phyloP scores from a whole-genome alignment of 2,329 filamentous ascomycete genomes.

The Colletotrichum navitas region DNA sequence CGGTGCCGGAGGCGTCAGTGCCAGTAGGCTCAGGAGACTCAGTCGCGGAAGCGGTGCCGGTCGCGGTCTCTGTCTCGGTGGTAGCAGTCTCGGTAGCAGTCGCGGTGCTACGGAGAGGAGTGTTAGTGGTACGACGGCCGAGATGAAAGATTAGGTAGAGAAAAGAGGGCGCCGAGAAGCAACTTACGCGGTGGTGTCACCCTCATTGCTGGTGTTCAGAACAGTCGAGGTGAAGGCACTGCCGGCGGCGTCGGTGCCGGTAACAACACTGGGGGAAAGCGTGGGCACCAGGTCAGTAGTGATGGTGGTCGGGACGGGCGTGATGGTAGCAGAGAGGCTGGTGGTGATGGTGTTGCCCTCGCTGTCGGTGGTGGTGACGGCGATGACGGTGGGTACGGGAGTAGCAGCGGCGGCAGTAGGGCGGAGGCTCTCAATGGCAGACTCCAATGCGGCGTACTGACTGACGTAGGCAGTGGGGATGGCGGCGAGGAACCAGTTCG shows the following conservation, averaged over 20 bases:
- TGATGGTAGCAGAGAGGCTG: conserved; percentile 43
- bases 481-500: conserved; percentile 47
- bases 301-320: conserved; percentile 24
- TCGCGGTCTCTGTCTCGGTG: conserved; percentile 23
- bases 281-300: conserved; percentile 27
- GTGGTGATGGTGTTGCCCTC: conserved; percentile 46
- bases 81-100: background rate
- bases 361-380: conserved; percentile 45
- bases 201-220: conserved; percentile 8
- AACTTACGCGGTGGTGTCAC: conserved; percentile 36
- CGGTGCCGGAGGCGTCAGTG: conserved; percentile 13
- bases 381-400: conserved; percentile 42
- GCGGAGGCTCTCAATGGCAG: conserved; percentile 44
- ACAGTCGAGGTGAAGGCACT: conserved; percentile 35
- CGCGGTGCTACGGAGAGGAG: conserved; percentile 7
- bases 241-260: conserved; percentile 34
- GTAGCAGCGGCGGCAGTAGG: conserved; percentile 30
- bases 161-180: background rate
- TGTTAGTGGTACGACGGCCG: conserved; percentile 1
- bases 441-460: conserved; percentile 37
- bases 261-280: conserved; percentile 27
- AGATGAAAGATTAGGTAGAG: background rate
- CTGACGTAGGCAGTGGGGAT: conserved; percentile 45
- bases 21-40: conserved; percentile 17
- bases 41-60: conserved; percentile 21